Conservation (phyloP, 371 early-diverging fungal genomes). For the Zychaea mexicana region DNA sequence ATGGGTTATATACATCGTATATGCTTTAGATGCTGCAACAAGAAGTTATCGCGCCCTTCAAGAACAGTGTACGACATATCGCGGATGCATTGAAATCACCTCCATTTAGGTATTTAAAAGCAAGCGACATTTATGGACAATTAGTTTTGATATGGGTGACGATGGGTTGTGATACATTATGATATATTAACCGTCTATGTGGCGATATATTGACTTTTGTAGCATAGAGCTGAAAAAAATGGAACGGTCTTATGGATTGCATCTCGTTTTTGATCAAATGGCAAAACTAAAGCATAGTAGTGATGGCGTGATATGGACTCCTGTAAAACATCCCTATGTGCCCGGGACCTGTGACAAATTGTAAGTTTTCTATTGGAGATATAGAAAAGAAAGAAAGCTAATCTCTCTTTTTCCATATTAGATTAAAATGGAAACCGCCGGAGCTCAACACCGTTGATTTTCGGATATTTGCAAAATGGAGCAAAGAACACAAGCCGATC, state of each 20-base stretch:
- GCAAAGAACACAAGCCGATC: slow-evolving; percentile 67
- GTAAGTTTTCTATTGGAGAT: slow-evolving; percentile 43
- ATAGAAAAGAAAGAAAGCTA: neutral
- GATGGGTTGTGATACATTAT: too few species aligned
- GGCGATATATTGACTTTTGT: neutral
- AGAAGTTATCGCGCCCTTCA: slow-evolving; percentile 64
- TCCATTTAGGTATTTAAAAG: slow-evolving; percentile 79
- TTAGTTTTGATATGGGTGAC: too few species aligned
- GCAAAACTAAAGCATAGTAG: slow-evolving; percentile 73
- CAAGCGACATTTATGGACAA: too few species aligned
- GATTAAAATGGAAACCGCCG: slow-evolving; percentile 93
- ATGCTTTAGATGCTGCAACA: slow-evolving; percentile 59
- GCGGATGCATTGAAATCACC: slow-evolving; percentile 43
- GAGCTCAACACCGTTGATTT: slow-evolving; percentile 88
- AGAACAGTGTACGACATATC: slow-evolving; percentile 32
- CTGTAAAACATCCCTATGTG: slow-evolving; percentile 72
- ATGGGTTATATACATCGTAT: neutral
- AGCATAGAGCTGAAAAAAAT: slow-evolving; percentile 63
- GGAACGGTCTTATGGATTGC: slow-evolving; percentile 64
- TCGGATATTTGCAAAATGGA: slow-evolving; percentile 57
- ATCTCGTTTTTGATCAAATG: slow-evolving; percentile 64
- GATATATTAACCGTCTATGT: too few species aligned
- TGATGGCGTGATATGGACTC: slow-evolving; percentile 92
- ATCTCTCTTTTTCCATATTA: slow-evolving; percentile 19
- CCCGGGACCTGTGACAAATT: slow-evolving; percentile 67